A percentile compares a stretch with the other conserved stretches of the same genome.
Conservation (phyloP, 2,329 filamentous ascomycete species). For the Neofusicoccum laricinum region DNA sequence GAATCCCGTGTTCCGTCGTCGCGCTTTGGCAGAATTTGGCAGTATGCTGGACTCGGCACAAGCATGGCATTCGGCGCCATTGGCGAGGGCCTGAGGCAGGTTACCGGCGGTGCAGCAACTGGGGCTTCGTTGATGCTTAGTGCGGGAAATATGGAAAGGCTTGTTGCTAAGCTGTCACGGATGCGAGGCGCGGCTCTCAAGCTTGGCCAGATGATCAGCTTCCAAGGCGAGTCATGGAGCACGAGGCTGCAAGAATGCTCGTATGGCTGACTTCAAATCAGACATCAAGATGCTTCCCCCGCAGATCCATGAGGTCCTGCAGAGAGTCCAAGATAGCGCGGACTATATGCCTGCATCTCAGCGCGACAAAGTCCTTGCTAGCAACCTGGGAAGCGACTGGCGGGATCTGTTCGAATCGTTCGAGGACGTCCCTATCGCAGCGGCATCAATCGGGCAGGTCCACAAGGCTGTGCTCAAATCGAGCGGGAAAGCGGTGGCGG, state of each 20-base stretch:
- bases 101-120: slow-evolving; percentile 60
- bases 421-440: slow-evolving; percentile 87
- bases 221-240: slow-evolving; percentile 59
- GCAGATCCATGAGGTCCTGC: slow-evolving; percentile 82
- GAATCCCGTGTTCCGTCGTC: slow-evolving; percentile 91
- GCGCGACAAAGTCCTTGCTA: slow-evolving; percentile 75
- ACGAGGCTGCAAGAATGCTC: neutral
- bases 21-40: slow-evolving; percentile 83
- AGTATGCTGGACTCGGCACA: slow-evolving; percentile 88
- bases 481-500: slow-evolving; percentile 74
- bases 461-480: slow-evolving; percentile 79
- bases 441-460: slow-evolving; percentile 95
- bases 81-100: slow-evolving; percentile 77
- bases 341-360: slow-evolving; percentile 98
- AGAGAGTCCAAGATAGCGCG: slow-evolving; percentile 91
- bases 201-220: slow-evolving; percentile 95
- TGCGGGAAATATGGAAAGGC: slow-evolving; percentile 83
- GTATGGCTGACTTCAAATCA: slow-evolving; percentile 23
- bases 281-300: slow-evolving; percentile 91
- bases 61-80: slow-evolving; percentile 95
- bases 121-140: slow-evolving; percentile 82
- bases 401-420: slow-evolving; percentile 78
- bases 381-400: slow-evolving; percentile 82
- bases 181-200: slow-evolving; percentile 98
- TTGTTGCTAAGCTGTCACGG: slow-evolving; percentile 87